Evolutionary conservation across 1,284 basidiomycete genomes (phyloP).

Genomic region (Trametes hirsuta): DNA sequence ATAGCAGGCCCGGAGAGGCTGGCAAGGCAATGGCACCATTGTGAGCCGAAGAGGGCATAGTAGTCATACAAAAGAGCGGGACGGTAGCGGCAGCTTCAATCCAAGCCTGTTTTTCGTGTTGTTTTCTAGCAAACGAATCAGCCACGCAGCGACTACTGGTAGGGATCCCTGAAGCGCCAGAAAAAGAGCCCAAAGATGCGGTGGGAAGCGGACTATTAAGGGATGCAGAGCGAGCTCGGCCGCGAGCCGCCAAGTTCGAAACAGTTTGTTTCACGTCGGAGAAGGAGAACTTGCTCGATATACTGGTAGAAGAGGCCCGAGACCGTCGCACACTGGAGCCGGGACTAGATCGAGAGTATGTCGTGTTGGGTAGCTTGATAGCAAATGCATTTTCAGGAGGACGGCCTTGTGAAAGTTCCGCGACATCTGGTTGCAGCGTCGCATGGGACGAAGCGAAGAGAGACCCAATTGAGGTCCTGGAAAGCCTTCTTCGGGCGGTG

Average conservation of each 20-base stretch:
- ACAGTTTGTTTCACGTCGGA: not conserved
- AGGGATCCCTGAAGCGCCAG: not conserved
- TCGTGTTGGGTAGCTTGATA: not conserved
- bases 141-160: not conserved
- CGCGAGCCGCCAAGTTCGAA: not conserved
- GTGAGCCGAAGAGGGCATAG: too few species aligned
- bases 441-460: slow-evolving; percentile 14
- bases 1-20: too few species aligned
- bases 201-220: not conserved
- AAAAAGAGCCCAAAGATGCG: not conserved
- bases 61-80: too few species aligned
- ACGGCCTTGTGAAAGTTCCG: not conserved
- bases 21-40: too few species aligned
- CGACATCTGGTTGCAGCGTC: not conserved
- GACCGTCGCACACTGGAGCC: not conserved
- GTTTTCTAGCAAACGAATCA: too few species aligned
- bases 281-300: not conserved
- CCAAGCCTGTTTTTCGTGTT: too few species aligned
- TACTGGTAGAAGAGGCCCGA: not conserved
- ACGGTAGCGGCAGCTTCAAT: too few species aligned
- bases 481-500: not conserved
- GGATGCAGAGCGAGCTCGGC: slow-evolving; percentile 3
- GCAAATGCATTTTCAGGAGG: not conserved
- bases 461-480: slow-evolving; percentile 16
- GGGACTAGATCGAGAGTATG: not conserved